A percentile compares a stretch with the other conserved stretches of the same genome.
phyloP scores from a whole-genome alignment of 208 protist species.

The Trypanosoma cruzi region DNA sequence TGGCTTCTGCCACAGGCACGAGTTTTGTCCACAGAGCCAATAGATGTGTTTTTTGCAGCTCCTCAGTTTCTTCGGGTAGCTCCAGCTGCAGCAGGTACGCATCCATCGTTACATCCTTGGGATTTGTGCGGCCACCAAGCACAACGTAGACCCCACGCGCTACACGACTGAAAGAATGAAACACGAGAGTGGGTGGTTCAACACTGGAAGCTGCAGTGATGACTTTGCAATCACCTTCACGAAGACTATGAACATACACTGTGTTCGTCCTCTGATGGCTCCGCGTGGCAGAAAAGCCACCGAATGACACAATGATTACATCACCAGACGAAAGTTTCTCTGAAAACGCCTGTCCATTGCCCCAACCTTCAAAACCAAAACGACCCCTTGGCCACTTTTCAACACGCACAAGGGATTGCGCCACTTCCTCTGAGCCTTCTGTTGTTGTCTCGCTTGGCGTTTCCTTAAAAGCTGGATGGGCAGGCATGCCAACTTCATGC shows the following conservation, averaged over 20 bases:
- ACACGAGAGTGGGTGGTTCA: conserved; percentile 56
- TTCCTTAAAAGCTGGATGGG: conserved; percentile 19
- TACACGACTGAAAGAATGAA: conserved; percentile 73
- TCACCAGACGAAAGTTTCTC: conserved; percentile 40
- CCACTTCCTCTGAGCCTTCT: not conserved
- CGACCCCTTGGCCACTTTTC: conserved; percentile 74
- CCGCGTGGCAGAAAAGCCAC: conserved; percentile 64
- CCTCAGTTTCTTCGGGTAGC: conserved; percentile 10
- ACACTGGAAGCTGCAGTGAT: conserved; percentile 4
- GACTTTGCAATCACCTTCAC: conserved; percentile 64
- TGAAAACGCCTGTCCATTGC: conserved; percentile 55
- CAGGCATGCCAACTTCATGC: conserved; percentile 14
- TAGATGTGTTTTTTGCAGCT: conserved; percentile 6
- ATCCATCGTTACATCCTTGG: conserved; percentile 36
- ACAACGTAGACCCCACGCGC: conserved; percentile 58
- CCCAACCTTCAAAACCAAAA: conserved; percentile 85
- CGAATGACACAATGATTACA: conserved; percentile 73
- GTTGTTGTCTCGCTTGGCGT: conserved; percentile 1
- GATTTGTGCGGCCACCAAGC: conserved; percentile 84
- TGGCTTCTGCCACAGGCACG: not conserved
- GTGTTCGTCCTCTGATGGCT: conserved; percentile 65
- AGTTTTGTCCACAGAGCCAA: conserved; percentile 15
- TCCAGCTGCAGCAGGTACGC: conserved; percentile 57
- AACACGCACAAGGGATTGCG: not conserved
- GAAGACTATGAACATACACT: conserved; percentile 69